Evolutionary conservation across 2,329 filamentous ascomycete genomes (phyloP), one percentile per base, ranked within the genome.

Genomic region (Zasmidium cellare): DNA sequence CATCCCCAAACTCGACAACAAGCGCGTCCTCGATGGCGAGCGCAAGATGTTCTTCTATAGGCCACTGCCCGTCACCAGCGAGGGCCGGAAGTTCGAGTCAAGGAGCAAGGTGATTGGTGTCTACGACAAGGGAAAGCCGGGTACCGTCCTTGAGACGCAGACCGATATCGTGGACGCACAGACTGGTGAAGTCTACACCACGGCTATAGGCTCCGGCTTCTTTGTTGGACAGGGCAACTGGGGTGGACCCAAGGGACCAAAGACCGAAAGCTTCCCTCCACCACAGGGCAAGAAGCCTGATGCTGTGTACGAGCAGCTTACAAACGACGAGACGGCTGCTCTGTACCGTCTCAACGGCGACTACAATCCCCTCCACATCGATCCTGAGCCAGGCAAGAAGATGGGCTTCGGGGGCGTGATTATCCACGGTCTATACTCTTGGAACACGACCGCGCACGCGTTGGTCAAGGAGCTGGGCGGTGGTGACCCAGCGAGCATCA

Each of bases 321-420:
- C 89, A 3, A 89, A 79, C 23, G 71, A 79, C 53, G 86, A 92
- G 77, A 90, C 90, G 3, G 85, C 90, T 9, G 83, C 89, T 62
- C 79, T 94, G 55, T 94, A 94, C 76, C 84, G 83, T 76, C 83
- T 96, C 51, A 96, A 96, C 68, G 92, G 92, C 65, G 92, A 96
- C 78, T 96, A 96, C 77, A 96, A 96, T 79, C 92, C 92, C 24
- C 86, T 96, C 35, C 92, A 96, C 73, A 91, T 91, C 6, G 90
- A 89, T 18, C 91, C 91, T 12, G 90, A 91, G 76, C 64, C 64
- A 9, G 91, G 91, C 60, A 77, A 84, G 75, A 88, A 91, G 78
- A 96, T 96, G 90, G 92, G 92, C 59, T 96, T 96, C 67, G 90
- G 91, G 24, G 92, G 92, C 31, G 81, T 86, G 66, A 96, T 96